Evolutionary conservation across 371 early-diverging fungal genomes (phyloP), one percentile per base, ranked within the genome.

Genomic region (Apophysomyces elegans): DNA sequence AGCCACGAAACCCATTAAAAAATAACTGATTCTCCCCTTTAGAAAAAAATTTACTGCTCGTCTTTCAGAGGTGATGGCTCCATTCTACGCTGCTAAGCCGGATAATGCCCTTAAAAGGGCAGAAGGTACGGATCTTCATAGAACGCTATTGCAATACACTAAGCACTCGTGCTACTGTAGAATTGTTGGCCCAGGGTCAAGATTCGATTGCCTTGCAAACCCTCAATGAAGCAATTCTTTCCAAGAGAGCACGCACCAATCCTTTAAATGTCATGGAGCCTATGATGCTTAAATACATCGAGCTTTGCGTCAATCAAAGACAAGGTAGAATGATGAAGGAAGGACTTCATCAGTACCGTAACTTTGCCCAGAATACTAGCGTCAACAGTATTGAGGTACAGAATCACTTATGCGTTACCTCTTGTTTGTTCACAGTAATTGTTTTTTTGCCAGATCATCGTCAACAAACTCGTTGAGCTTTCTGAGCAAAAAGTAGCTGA

Each of bases 261-360:
- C 88, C 93, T 18, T 80, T 95, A 43, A 80, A 82, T 37, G 81
- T 87, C 37, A 86, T 96, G 72, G 97, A 98, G 81, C 95, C 96
- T 66, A 92, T 97, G 67, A 88, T 97, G 85, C 85, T 93, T 76
- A 92, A 92, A 80, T 97, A 95, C 73, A 87, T 97, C 57, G 95
- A 96, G 79, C 90, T 98, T 58, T 90, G 93, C 71, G 97, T 98
- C 37, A 80, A 88, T 65, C 86, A 94, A 56, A 86, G 94, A 60
- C 90, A 94, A 80, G 95, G 96, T 65, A 96, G 93, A 85, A 80
- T 91, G 69, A 95, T 94, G 45, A 95, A 96, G 83, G 98, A 99
- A 79, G 97, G 92, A 59, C 88, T 99, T 73, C 92, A 93, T 68
- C 94, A 95, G 83, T 98, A 94, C 87, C 96, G 96, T 83, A 96